phyloP scores from a whole-genome alignment of 805 yeast genomes.

The Cyberlindnera mrakii region DNA sequence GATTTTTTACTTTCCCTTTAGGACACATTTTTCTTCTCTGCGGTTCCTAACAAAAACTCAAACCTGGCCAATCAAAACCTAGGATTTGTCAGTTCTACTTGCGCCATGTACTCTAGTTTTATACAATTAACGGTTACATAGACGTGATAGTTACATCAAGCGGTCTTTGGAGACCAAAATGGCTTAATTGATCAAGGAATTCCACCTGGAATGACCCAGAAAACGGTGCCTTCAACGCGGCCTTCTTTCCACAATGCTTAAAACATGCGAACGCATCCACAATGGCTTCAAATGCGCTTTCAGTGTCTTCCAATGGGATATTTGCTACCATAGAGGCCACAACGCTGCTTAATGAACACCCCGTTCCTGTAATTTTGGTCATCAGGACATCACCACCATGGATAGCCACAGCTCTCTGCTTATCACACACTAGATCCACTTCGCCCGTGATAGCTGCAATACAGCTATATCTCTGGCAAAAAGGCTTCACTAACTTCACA shows the following conservation, averaged over 20 bases:
- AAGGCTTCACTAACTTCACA: conserved; percentile 35
- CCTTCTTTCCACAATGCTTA: conserved; percentile 2
- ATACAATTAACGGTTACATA: too few species aligned
- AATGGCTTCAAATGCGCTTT: neutral
- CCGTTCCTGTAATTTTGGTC: conserved; percentile 73
- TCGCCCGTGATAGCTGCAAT: conserved; percentile 1
- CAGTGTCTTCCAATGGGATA: neutral
- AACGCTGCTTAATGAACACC: conserved; percentile 75
- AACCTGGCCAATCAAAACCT: neutral
- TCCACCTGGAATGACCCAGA: conserved; percentile 1
- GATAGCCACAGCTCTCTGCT: conserved; percentile 14
- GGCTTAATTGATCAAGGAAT: neutral
- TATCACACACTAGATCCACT: neutral
- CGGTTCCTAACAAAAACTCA: neutral
- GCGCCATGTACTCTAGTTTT: too few species aligned
- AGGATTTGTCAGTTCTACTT: neutral
- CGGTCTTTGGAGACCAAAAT: neutral
- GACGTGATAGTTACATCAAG: too few species aligned
- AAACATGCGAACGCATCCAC: conserved; percentile 1
- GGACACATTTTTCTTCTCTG: too few species aligned
- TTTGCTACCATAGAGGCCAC: conserved; percentile 52
- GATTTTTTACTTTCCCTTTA: too few species aligned
- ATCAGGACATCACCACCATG: conserved; percentile 57
- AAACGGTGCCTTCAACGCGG: neutral
- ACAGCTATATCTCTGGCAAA: conserved; percentile 1